Percentiles rank a stretch among this genome's conserved stretches.
Evolutionary conservation across 1,284 basidiomycete species (phyloP).

Genomic region (Rhodotorula sp.): DNA sequence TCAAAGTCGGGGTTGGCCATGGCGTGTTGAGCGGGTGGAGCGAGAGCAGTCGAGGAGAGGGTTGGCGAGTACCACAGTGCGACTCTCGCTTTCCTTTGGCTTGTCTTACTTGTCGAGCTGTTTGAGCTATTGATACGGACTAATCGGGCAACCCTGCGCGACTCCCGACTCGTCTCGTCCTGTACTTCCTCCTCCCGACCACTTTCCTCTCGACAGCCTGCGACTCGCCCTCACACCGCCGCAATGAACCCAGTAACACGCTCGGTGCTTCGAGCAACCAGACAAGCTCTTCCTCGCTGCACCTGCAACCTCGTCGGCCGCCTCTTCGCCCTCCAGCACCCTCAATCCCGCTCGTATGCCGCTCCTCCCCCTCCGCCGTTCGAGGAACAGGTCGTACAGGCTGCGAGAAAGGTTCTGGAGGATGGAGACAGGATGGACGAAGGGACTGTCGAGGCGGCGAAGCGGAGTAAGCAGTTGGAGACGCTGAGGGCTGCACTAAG

Average conservation of each 20-base stretch:
- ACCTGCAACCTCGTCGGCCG: neutral
- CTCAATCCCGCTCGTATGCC: neutral
- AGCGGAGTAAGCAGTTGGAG: slow-evolving; percentile 23
- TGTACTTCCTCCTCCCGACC: neutral
- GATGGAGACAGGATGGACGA: neutral
- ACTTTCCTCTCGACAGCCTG: neutral
- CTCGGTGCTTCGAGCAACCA: neutral
- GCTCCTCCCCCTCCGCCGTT: neutral
- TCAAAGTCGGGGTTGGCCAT: no score
- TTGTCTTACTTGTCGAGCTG: no score
- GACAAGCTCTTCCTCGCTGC: neutral
- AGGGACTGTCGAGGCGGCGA: slow-evolving; percentile 20
- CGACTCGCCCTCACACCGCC: neutral
- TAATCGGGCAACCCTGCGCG: no score
- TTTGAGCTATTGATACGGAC: no score
- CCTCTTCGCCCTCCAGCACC: neutral
- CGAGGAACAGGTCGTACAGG: slow-evolving; percentile 11
- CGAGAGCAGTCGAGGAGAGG: no score
- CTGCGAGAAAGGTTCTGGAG: slow-evolving; percentile 15
- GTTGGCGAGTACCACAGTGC: no score
- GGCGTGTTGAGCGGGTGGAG: no score
- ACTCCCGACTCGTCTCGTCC: neutral
- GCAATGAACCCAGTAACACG: neutral
- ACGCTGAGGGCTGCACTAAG: slow-evolving; percentile 5
- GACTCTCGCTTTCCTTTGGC: no score